Evolutionary conservation across 495 filamentous ascomycete genomes (phyloP), one percentile per base, ranked within the genome.

Genomic region (Astrocystis sublimbata): DNA sequence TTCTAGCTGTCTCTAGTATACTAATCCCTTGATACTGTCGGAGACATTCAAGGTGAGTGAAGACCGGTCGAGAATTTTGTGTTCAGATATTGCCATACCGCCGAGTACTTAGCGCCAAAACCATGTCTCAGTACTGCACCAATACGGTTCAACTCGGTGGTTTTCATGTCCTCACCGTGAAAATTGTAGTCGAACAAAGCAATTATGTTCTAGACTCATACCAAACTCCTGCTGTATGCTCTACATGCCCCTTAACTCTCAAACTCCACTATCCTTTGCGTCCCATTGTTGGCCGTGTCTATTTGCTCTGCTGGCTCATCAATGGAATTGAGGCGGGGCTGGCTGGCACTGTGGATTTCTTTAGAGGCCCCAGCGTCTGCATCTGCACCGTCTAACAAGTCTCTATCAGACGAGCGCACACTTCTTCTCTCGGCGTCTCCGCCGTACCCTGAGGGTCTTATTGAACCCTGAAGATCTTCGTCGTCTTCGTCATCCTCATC

Each of bases 311-410:
- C 60, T 61, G 61, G 60, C 55, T 50, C 58, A 17, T 45, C 49
- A 58, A 67, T 68, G 7, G 61, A 54, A 40, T 73, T 73, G 30
- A 66, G 35, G 26, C 42, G 58, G 8, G 60, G 38, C 43, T 73
- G 64, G 13, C 60, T 60, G 30, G 62, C 62, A 41, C 64, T 68
- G 23, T 72, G 65, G 21, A 47, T 54, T 19, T 42, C 57, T 59
- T 77, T 76, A 2, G 56, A 46, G n/a, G 65, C 68, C n/a, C 74
- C 78, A 24, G 81, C 87, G 66, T 86, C 86, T 6, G 89, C 89
- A 72, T 94, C 91, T 13, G 87, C 89, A 3, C 92, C 91, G 64
- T 90, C 88, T 1, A 96, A 76, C 10, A 96, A 70, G 75, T 94
- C 92, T 52, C 87, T 73, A 71, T 93, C 90, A 41, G 84, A 84